Evolutionary conservation across 1,284 basidiomycete genomes (phyloP), one percentile per base, ranked within the genome.

Genomic region (Heterobasidion irregulare): DNA sequence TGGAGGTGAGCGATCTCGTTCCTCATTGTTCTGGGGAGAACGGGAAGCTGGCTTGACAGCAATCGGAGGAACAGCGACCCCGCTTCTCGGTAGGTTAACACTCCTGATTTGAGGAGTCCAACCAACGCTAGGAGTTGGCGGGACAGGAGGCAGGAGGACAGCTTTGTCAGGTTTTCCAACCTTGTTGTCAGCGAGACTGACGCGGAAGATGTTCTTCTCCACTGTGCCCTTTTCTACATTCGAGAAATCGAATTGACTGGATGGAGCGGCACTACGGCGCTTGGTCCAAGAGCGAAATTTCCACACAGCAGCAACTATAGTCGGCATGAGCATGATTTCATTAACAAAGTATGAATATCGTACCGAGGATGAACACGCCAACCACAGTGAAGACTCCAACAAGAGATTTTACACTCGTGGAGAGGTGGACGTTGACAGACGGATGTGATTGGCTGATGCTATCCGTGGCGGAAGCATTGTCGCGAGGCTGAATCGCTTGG

Each of bases 321-420:
- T 2, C 36, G 15, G 6, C 16, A 35, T 10, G 43, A 41, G 49
- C 26, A 18, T 10, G 12, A 18, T 41, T 19, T 26, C 8, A 16
- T 2, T 18, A 10, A 16, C 13, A 7, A 43, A n/a, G 12, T n/a
- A 32, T 7, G 34, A 6, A 33, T 33, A 13, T 60, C 65, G 53
- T 55, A 72, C 72, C 66, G 16, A 72, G 41, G 47, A 71, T 53
- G 55, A 70, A 55, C 10, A 66, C 46, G 18, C 66, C 68, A 13
- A 73, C 53, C 43, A 69, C 66, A 46, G 68, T 62, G 45, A 71
- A 61, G 8, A 61, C 64, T 41, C 65, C 64, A 6, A 54, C 48
- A 47, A 73, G 59, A 18, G 66, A 66, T 60, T 63, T 69, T 26
- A 64, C 59, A 50, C 65, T 66, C 36, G 62, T 62, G 26, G 67